Percentiles rank a stretch among this genome's conserved stretches.
Conservation (phyloP, 2,329 filamentous ascomycete genomes). For the Clathrospora elynae region DNA sequence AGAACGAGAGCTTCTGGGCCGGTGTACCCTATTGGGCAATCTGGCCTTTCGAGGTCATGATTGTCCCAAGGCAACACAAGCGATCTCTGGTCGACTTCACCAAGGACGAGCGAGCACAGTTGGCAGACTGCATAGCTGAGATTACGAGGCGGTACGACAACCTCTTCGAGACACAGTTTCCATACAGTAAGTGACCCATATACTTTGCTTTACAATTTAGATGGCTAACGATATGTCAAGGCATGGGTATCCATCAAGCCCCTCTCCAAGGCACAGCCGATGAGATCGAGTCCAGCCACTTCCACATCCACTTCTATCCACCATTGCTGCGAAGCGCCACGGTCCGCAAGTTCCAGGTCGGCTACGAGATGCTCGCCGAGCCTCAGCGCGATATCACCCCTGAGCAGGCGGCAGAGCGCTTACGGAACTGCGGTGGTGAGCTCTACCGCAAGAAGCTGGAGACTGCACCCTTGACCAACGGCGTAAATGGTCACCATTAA, state of each 20-base stretch:
- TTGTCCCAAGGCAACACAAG: slow-evolving; percentile 83
- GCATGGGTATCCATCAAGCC: slow-evolving; percentile 94
- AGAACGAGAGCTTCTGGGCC: slow-evolving; percentile 83
- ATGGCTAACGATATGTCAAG: slow-evolving; percentile 46
- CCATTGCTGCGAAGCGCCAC: slow-evolving; percentile 90
- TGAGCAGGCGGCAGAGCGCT: slow-evolving; percentile 82
- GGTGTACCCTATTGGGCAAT: slow-evolving; percentile 97
- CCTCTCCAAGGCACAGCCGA: slow-evolving; percentile 80
- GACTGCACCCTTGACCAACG: slow-evolving; percentile 17
- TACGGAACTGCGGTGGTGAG: slow-evolving; percentile 77
- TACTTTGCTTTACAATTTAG: neutral
- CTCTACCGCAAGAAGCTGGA: slow-evolving; percentile 73
- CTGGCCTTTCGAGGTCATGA: slow-evolving; percentile 96
- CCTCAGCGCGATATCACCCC: slow-evolving; percentile 98
- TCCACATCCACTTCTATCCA: slow-evolving; percentile 98
- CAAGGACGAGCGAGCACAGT: slow-evolving; percentile 68
- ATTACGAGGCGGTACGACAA: slow-evolving; percentile 94
- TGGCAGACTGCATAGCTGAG: slow-evolving; percentile 86
- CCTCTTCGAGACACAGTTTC: slow-evolving; percentile 93
- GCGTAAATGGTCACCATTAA: too few relatives aligned
- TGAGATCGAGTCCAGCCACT: slow-evolving; percentile 84
- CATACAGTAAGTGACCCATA: slow-evolving; percentile 74
- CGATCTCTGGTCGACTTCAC: slow-evolving; percentile 82
- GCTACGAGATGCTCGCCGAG: slow-evolving; percentile 95
- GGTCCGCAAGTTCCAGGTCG: slow-evolving; percentile 94